These are phyloP conservation scores for Xerocomellus amylosporus DNA, from an alignment of 768 basidiomycete species.

Conservation along the genomic window DNA sequence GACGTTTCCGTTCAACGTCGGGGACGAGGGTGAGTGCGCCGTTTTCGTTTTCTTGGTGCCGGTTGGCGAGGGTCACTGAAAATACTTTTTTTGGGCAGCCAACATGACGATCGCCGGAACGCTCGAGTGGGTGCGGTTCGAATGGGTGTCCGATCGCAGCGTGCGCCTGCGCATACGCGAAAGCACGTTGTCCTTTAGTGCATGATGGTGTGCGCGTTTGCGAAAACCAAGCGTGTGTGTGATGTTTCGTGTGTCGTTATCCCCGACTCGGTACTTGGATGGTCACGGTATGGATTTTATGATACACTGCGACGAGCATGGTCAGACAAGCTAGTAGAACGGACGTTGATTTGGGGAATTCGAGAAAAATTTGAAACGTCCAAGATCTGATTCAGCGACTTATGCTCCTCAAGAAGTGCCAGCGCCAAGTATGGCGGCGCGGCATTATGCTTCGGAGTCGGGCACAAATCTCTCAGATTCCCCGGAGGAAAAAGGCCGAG, in stretches of 20 bases:
- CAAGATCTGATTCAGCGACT: too few species aligned
- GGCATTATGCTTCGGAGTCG: too few species aligned
- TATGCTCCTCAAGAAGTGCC: too few species aligned
- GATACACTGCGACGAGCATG: too few species aligned
- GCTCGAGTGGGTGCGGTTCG: slow-evolving; percentile 71
- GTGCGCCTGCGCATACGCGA: slow-evolving; percentile 83
- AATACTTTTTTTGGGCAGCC: slow-evolving; percentile 34
- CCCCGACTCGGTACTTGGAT: not conserved
- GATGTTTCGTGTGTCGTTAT: not conserved
- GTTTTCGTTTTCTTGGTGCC: too few species aligned
- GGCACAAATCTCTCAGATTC: too few species aligned
- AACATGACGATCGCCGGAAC: slow-evolving; percentile 60
- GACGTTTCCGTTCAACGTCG: slow-evolving; percentile 80
- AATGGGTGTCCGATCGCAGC: slow-evolving; percentile 82
- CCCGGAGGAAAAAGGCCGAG: too few species aligned
- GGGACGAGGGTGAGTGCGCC: slow-evolving; percentile 69
- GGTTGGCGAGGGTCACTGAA: not conserved
- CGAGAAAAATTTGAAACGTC: too few species aligned
- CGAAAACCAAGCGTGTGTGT: not conserved
- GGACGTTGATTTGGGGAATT: too few species aligned
- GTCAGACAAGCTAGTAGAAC: too few species aligned
- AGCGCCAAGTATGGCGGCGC: too few species aligned
- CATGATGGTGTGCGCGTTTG: slow-evolving; percentile 32
- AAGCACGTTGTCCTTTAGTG: slow-evolving; percentile 82
- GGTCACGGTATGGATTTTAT: not conserved